These are phyloP conservation scores for Wickerhamomyces rabaulensis DNA, from an alignment of 805 yeast genomes.

Conservation along the genomic window DNA sequence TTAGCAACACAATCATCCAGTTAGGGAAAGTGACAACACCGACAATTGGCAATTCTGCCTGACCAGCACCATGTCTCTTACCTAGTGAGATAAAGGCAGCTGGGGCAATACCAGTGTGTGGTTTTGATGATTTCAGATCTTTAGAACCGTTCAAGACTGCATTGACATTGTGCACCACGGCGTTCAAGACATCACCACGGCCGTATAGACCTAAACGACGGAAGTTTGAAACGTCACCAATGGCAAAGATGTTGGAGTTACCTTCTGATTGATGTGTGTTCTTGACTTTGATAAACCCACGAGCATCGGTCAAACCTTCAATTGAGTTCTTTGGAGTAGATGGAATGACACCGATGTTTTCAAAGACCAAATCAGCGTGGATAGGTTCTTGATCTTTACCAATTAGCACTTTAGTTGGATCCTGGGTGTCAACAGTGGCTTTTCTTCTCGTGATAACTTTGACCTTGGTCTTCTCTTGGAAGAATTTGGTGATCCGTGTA, in stretches of 20 bases:
- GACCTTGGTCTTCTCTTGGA: conserved; percentile 4
- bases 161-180: conserved; percentile 15
- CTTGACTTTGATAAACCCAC: conserved; percentile 18
- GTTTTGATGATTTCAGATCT: background rate
- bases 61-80: background rate
- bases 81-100: background rate
- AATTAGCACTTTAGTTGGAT: conserved; percentile 1
- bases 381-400: background rate
- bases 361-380: conserved; percentile 6
- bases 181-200: conserved; percentile 8
- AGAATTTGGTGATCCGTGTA: conserved; percentile 6
- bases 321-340: conserved; percentile 18
- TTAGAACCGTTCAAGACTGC: background rate
- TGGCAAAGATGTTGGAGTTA: conserved; percentile 21
- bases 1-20: background rate
- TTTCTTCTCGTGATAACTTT: conserved; percentile 6
- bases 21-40: background rate
- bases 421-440: background rate
- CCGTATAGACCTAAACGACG: conserved; percentile 18
- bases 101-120: background rate
- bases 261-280: conserved; percentile 20
- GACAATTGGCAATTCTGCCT: background rate
- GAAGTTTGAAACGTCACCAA: conserved; percentile 29
- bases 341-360: conserved; percentile 17
- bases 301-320: conserved; percentile 6